phyloP scores from a whole-genome alignment of 1,284 basidiomycete genomes.

The Somion occarium region DNA sequence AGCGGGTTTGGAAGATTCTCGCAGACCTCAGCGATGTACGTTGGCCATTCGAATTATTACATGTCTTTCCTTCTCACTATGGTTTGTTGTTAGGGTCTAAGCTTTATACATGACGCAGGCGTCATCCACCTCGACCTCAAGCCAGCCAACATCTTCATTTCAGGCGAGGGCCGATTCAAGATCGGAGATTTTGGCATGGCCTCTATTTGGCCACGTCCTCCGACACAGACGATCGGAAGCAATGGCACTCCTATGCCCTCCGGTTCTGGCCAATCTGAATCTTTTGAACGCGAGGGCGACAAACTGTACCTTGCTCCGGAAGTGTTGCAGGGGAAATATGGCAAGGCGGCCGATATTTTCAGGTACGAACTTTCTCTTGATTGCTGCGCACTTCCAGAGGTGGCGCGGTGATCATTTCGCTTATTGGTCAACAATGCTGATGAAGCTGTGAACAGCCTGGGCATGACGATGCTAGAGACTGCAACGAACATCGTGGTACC shows the following conservation, averaged over 20 bases:
- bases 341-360: constrained; percentile 95
- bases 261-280: background rate
- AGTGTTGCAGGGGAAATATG: constrained; percentile 87
- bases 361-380: constrained; percentile 53
- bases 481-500: constrained; percentile 96
- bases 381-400: background rate
- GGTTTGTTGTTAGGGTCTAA: constrained; percentile 60
- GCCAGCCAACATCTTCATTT: constrained; percentile 96
- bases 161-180: constrained; percentile 86
- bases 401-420: background rate
- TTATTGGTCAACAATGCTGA: background rate
- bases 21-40: constrained; percentile 86
- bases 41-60: constrained; percentile 25
- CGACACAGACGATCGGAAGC: constrained; percentile 25
- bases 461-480: constrained; percentile 93
- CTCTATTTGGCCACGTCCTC: constrained; percentile 72
- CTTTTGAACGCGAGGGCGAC: constrained; percentile 93
- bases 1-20: constrained; percentile 95
- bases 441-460: constrained; percentile 54
- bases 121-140: constrained; percentile 98
- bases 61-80: constrained; percentile 6
- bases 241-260: background rate
- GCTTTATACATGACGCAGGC: constrained; percentile 84
- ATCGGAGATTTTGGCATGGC: constrained; percentile 99
- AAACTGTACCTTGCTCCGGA: constrained; percentile 98